Evolutionary conservation across 2,329 filamentous ascomycete genomes (phyloP).

Genomic region (Trichoderma hamatum): DNA sequence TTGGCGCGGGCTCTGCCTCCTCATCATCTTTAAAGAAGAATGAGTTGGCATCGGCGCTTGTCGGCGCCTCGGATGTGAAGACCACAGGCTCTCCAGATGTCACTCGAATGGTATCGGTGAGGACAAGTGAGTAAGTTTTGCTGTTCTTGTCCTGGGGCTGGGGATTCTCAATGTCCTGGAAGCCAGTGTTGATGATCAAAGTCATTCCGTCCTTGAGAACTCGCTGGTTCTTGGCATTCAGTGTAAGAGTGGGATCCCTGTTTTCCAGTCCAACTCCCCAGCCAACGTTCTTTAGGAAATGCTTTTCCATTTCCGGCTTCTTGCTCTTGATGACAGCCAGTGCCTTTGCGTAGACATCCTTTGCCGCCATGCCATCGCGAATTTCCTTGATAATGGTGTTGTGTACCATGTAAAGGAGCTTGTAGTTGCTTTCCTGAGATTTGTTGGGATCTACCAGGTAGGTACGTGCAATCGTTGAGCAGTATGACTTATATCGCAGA

Average conservation of each 20-base stretch:
- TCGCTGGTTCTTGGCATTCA: slow-evolving; percentile 85
- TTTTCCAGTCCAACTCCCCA: slow-evolving; percentile 92
- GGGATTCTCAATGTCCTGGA: slow-evolving; percentile 86
- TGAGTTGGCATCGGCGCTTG: slow-evolving; percentile 89
- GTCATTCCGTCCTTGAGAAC: slow-evolving; percentile 96
- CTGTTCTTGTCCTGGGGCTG: slow-evolving; percentile 87
- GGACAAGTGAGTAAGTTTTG: slow-evolving; percentile 83
- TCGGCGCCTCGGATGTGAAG: slow-evolving; percentile 91
- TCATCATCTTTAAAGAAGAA: slow-evolving; percentile 99
- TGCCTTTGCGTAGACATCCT: slow-evolving; percentile 92
- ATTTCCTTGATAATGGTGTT: slow-evolving; percentile 89
- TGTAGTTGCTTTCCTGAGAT: slow-evolving; percentile 92
- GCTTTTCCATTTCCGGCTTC: slow-evolving; percentile 92
- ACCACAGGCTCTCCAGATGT: slow-evolving; percentile 77
- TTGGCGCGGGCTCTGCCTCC: slow-evolving; percentile 81
- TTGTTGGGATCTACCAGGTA: slow-evolving; percentile 98
- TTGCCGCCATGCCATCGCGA: slow-evolving; percentile 80
- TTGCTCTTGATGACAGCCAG: slow-evolving; percentile 78
- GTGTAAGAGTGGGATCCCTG: slow-evolving; percentile 76
- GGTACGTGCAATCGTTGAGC: slow-evolving; percentile 86
- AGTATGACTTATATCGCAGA: slow-evolving; percentile 93
- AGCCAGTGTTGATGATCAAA: slow-evolving; percentile 83
- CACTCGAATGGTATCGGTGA: slow-evolving; percentile 92
- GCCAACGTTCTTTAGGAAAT: slow-evolving; percentile 91
- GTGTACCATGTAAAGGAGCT: slow-evolving; percentile 81